Evolutionary conservation across 805 yeast genomes (phyloP), one percentile per base, ranked within the genome.

Genomic region (Saccharomyces mikatae): DNA sequence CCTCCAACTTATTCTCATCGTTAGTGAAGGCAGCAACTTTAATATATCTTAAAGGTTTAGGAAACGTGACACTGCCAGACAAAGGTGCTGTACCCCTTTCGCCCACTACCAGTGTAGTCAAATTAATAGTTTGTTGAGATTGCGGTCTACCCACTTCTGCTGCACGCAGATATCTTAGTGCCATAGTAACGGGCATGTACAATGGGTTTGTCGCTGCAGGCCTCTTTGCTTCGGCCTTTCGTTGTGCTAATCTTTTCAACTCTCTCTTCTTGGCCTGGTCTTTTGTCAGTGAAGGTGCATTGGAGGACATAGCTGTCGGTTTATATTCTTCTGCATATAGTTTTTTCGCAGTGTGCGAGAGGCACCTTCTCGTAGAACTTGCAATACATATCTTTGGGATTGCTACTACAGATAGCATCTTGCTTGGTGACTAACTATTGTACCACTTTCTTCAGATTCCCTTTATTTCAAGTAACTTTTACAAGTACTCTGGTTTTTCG

Each of bases 141-240:
- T 78, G 74, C 2, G 92, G 82, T 65, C 87, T 82, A 4, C 99
- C 98, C 4, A 90, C 95, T 70, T 90, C 97, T 4, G 90, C 82
- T 0, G 98, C 96, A 58, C 97, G 78, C 54, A 92, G 67, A 65
- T 83, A 90, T 62, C 87, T 78, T 69, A 89, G 70, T 1, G 97
- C 97, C 30, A 74, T 70, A 5, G 87, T 80, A 6, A 89, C 76
- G 50, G 81, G 83, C 86, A 87, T 82, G 65, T 82, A 85, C 53
- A 86, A 74, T 1, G 91, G 91, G 59, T 71, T 67, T 60, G 72
- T 55, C 76, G 78, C 57, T 68, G 84, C 72, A 21, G 75, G 72
- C 17, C 61, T 58, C 55, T 72, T 73, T n/a, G 79, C 79, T 47
- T 65, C 63, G 1, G 68, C 64, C 62, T 72, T 71, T 52, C 69